Evolutionary conservation across 2,329 filamentous ascomycete genomes (phyloP).

Genomic region (Phialocephala sp.): DNA sequence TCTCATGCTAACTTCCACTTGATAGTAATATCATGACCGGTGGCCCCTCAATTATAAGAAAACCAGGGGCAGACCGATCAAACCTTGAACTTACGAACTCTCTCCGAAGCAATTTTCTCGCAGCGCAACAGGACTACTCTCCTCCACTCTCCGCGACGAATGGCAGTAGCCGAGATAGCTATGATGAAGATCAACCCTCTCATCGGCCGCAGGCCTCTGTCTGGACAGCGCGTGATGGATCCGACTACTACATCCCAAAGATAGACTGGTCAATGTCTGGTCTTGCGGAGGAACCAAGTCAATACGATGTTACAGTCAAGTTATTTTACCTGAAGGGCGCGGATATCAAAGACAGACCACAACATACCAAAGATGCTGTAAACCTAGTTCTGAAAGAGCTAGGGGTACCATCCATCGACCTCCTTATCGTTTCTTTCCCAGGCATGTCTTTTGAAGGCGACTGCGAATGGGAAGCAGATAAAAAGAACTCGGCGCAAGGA

Average conservation of each 20-base stretch:
- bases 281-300: slow-evolving; percentile 77
- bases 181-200: slow-evolving; percentile 40
- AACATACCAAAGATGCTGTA: slow-evolving; percentile 79
- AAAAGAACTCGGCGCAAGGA: slow-evolving; percentile 64
- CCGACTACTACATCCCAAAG: slow-evolving; percentile 75
- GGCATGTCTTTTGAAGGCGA: slow-evolving; percentile 93
- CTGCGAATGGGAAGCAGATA: slow-evolving; percentile 78
- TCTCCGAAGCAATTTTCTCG: slow-evolving; percentile 80
- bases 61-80: slow-evolving; percentile 78
- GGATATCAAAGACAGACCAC: slow-evolving; percentile 65
- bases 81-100: slow-evolving; percentile 93
- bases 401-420: slow-evolving; percentile 75
- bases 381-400: slow-evolving; percentile 81
- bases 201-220: slow-evolving; percentile 43
- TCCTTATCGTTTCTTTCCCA: slow-evolving; percentile 92
- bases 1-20: slow-evolving; percentile 24
- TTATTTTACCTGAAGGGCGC: slow-evolving; percentile 87
- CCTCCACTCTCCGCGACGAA: slow-evolving; percentile 46
- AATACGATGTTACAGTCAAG: slow-evolving; percentile 96
- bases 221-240: slow-evolving; percentile 72
- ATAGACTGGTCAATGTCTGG: slow-evolving; percentile 74
- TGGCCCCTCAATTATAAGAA: slow-evolving; percentile 83
- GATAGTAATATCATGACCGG: slow-evolving; percentile 65
- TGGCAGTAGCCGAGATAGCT: slow-evolving; percentile 42
- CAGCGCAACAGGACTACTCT: slow-evolving; percentile 69